Conservation (phyloP, 2,329 filamentous ascomycete species). For the Phaeomoniella chlamydospora region DNA sequence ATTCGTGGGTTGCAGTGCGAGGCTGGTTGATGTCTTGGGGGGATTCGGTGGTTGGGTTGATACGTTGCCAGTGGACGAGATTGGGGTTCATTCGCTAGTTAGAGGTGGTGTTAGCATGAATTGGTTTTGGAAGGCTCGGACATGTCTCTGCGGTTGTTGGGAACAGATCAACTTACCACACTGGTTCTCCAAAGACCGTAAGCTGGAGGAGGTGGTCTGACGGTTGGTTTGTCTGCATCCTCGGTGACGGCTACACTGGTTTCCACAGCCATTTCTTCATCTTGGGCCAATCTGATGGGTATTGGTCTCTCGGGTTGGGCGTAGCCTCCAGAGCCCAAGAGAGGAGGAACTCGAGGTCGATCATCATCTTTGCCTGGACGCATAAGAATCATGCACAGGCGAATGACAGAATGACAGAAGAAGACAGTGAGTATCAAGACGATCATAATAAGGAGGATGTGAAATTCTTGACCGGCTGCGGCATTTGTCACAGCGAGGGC, state of each 20-base stretch:
- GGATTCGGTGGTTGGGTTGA: conserved; percentile 21
- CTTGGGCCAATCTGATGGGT: conserved; percentile 56
- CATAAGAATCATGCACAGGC: conserved; percentile 53
- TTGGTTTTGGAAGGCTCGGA: too few relatives aligned
- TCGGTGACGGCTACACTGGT: conserved; percentile 20
- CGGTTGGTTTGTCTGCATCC: conserved; percentile 39
- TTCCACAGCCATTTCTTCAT: conserved; percentile 48
- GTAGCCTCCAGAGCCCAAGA: conserved; percentile 47
- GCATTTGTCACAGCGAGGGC: conserved; percentile 53
- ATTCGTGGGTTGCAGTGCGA: conserved; percentile 7
- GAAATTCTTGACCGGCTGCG: conserved; percentile 54
- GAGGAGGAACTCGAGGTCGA: conserved; percentile 25
- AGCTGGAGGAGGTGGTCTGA: conserved; percentile 52
- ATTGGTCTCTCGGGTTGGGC: conserved; percentile 61
- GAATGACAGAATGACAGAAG: conserved; percentile 66
- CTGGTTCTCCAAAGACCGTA: conserved; percentile 77
- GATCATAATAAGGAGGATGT: conserved; percentile 65
- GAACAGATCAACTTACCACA: conserved; percentile 43
- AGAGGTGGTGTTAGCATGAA: conserved; percentile 2
- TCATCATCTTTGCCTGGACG: conserved; percentile 25
- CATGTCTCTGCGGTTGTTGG: background rate
- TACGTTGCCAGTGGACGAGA: conserved; percentile 66
- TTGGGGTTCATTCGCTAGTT: conserved; percentile 61
- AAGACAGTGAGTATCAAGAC: conserved; percentile 61
- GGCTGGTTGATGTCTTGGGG: conserved; percentile 9